Percentiles rank a stretch among this genome's conserved stretches.
Conservation (phyloP, 2,329 filamentous ascomycete species). For the Cladosporium colombiae region DNA sequence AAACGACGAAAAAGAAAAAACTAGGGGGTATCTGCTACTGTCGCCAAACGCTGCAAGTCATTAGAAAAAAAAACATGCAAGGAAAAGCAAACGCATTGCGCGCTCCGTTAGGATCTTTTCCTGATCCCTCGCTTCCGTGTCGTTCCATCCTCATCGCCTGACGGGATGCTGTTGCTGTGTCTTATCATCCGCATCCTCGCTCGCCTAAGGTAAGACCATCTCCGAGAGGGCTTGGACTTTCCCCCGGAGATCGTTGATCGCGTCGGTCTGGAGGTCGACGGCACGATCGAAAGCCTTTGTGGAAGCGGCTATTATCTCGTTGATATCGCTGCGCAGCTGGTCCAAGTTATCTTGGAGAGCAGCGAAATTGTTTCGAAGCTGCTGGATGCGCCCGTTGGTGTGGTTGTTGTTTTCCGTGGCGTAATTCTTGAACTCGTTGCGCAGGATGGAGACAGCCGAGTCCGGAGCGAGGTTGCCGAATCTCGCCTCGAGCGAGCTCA, state of each 20-base stretch:
- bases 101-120: not conserved
- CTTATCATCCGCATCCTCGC: not conserved
- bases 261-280: not conserved
- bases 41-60: not conserved
- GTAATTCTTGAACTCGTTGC: not conserved
- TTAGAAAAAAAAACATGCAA: not conserved
- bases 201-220: not conserved
- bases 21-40: not conserved
- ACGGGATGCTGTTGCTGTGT: not conserved
- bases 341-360: not conserved
- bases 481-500: not conserved
- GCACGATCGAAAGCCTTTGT: not conserved
- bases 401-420: not conserved
- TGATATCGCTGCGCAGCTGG: not conserved
- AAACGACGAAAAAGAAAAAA: not conserved
- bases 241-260: not conserved
- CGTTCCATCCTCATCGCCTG: not conserved
- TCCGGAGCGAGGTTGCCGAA: not conserved
- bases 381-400: not conserved
- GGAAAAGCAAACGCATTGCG: not conserved
- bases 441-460: not conserved
- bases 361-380: not conserved
- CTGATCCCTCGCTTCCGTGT: not conserved
- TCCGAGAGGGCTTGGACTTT: not conserved
- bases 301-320: not conserved